Conservation (phyloP, 164 flowering plant species). For the Liquidambar formosana region DNA sequence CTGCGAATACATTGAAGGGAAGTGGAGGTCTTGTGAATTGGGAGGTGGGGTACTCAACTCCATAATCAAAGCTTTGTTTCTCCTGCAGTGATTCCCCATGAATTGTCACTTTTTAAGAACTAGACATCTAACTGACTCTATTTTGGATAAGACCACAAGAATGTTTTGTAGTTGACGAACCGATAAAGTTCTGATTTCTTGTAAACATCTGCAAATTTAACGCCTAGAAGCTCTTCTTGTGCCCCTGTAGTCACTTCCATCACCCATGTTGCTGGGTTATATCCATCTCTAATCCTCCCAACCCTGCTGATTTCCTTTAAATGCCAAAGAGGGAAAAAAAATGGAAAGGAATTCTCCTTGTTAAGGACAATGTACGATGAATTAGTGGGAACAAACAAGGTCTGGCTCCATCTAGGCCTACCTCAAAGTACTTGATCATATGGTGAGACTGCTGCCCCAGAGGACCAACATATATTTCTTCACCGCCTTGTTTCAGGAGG, state of each 20-base stretch:
- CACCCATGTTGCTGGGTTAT: conserved; percentile 58
- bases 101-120: not conserved
- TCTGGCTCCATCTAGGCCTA: not conserved
- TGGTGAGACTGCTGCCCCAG: conserved; percentile 38
- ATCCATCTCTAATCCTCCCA: conserved; percentile 36
- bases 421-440: conserved; percentile 47
- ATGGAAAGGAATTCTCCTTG: not conserved
- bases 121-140: not conserved
- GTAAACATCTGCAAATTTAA: conserved; percentile 33
- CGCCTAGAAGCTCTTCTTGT: conserved; percentile 35
- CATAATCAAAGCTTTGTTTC: conserved; percentile 4
- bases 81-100: not conserved
- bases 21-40: conserved; percentile 9
- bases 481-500: conserved; percentile 46
- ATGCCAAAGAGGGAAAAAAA: conserved; percentile 1
- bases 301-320: conserved; percentile 37
- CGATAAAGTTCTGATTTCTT: conserved; percentile 33
- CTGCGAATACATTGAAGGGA: conserved; percentile 5
- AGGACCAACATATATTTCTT: conserved; percentile 48
- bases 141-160: not conserved
- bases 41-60: conserved; percentile 4
- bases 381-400: not conserved
- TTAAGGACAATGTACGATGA: not conserved
- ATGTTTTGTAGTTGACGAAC: conserved; percentile 11
- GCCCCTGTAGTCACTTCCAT: conserved; percentile 40